Evolutionary conservation across 2,329 filamentous ascomycete species (phyloP), one percentile per base, ranked within the genome.

Genomic region (Aspergillus sp.): DNA sequence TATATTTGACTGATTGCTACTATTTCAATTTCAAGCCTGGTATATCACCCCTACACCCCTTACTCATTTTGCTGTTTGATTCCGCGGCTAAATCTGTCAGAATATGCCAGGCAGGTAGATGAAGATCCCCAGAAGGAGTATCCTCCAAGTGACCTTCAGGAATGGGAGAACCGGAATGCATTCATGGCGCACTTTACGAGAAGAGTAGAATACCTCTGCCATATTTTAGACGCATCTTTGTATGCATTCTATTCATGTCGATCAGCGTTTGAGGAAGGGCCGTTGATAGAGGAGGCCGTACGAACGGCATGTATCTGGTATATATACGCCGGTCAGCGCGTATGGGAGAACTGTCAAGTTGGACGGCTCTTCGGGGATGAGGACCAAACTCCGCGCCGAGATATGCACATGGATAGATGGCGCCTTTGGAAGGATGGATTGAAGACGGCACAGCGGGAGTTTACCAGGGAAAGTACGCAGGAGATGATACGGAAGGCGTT

Each of bases 171-270:
- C 17, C 50, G 50, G 5, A 52, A 52, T 21, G 17, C 30, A 7
- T 52, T 52, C 17, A 52, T 52, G n/a, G 50, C 50, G 27, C 50
- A 52, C n/a, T 17, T 52, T 30, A 15, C 50, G n/a, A 32, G 30
- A 11, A 19, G 27, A n/a, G 47, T 6, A 15, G 23, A 50, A 0
- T 1, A 50, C 21, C 8, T 52, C n/a, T 17, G 30, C 50, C 30
- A 21, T 19, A 2, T 5, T 17, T 39, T 25, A 19, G 30, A 52
- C 30, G 32, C 36, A n/a, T 17, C 50, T 4, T 2, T 21, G 2
- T 52, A 23, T 8, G 50, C 27, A 11, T 17, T 52, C 3, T 15
- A 36, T 8, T n/a, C 30, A 2, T 52, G 25, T 32, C 15, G 11
- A 15, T 8, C 17, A 19, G 50, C 49, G 21, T 52, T 39, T 7